Percentiles rank a stretch among this genome's conserved stretches.
Evolutionary conservation across 2,329 filamentous ascomycete genomes (phyloP).

Genomic region (Mollisiaceae sp.): DNA sequence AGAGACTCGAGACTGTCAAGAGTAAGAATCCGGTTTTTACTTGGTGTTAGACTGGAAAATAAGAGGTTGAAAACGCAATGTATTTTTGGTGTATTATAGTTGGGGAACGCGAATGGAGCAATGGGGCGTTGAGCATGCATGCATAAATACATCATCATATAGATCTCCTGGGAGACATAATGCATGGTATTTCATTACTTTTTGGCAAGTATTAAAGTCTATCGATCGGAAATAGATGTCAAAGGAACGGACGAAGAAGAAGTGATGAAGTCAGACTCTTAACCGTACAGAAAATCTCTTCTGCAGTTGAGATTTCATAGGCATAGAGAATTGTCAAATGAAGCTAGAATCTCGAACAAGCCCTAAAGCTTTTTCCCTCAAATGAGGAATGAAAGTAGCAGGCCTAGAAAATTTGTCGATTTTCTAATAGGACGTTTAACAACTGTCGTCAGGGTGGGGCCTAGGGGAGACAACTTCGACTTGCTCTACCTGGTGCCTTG

Average conservation of each 20-base stretch:
- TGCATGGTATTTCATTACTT: slow-evolving; percentile 1
- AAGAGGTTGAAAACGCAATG: background rate
- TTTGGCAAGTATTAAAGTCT: background rate
- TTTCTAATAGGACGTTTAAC: background rate
- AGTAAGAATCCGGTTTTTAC: slow-evolving; percentile 94
- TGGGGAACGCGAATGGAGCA: background rate
- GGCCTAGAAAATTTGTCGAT: background rate
- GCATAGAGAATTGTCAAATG: background rate
- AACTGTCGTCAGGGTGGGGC: background rate
- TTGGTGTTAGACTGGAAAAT: slow-evolving; percentile 71
- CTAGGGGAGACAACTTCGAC: no score
- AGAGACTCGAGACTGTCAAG: slow-evolving; percentile 94
- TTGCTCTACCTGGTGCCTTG: no score
- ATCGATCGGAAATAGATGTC: background rate
- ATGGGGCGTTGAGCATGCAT: slow-evolving; percentile 7
- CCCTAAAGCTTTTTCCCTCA: background rate
- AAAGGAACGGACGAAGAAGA: background rate
- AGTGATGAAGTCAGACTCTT: no score
- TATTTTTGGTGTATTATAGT: slow-evolving; percentile 16
- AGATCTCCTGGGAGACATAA: background rate
- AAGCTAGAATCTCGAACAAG: background rate
- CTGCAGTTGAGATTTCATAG: no score
- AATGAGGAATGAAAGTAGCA: background rate
- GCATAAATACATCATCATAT: background rate
- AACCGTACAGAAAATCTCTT: no score